Conservation (phyloP, 805 yeast genomes). For the Lachancea quebecensis region DNA sequence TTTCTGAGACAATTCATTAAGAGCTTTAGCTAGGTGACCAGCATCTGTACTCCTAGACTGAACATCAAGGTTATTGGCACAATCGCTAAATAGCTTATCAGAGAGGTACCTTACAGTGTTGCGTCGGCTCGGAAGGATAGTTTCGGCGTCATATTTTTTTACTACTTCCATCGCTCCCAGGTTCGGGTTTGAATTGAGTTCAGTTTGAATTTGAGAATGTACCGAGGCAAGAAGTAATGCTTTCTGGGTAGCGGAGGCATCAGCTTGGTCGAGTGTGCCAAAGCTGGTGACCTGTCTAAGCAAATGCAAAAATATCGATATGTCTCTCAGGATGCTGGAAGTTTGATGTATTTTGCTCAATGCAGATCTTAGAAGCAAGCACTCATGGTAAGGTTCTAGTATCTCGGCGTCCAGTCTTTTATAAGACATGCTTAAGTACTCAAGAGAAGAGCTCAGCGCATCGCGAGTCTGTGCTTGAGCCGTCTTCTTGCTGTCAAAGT, state of each 20-base stretch:
- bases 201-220: constrained; percentile 23
- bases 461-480: constrained; percentile 11
- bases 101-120: constrained; percentile 17
- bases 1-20: constrained; percentile 18
- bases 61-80: constrained; percentile 9
- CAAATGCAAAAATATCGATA: constrained; percentile 24
- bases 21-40: constrained; percentile 11
- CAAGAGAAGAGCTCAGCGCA: constrained; percentile 20
- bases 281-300: constrained; percentile 15
- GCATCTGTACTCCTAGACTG: constrained; percentile 9
- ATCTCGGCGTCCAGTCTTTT: constrained; percentile 27
- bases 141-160: constrained; percentile 18
- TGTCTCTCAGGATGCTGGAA: constrained; percentile 26
- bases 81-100: constrained; percentile 13
- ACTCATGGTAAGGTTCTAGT: constrained; percentile 24
- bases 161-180: constrained; percentile 23
- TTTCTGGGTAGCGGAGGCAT: constrained; percentile 7
- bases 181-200: constrained; percentile 22
- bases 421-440: constrained; percentile 26
- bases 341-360: constrained; percentile 31
- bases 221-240: constrained; percentile 19
- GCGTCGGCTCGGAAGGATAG: constrained; percentile 17
- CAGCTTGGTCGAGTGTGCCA: background rate
- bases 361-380: constrained; percentile 26
- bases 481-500: constrained; percentile 16